Conservation (phyloP, 164 flowering plant species). For the Vitis rupestris region DNA sequence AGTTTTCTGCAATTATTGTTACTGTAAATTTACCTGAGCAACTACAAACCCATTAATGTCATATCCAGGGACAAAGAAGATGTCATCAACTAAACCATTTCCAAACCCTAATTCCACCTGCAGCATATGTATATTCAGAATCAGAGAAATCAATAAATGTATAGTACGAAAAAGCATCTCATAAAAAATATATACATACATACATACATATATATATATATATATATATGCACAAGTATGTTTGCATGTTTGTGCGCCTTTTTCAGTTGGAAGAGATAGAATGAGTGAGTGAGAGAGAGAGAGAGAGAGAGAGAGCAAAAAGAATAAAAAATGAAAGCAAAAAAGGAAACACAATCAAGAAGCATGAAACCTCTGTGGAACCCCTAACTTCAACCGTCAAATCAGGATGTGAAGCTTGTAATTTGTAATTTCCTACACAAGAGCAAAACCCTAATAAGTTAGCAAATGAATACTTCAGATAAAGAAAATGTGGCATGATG, state of each 20-base stretch:
- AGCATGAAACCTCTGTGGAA: slow-evolving; percentile 70
- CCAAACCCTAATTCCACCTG: slow-evolving; percentile 93
- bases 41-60: slow-evolving; percentile 82
- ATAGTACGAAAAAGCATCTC: not conserved
- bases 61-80: slow-evolving; percentile 87
- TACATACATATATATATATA: too few relatives aligned
- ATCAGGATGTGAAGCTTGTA: slow-evolving; percentile 76
- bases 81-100: slow-evolving; percentile 68
- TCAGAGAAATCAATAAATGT: not conserved
- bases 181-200: not conserved
- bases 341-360: not conserved
- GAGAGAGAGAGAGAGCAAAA: not conserved
- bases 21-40: slow-evolving; percentile 75
- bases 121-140: slow-evolving; percentile 18
- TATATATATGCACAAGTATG: too few relatives aligned
- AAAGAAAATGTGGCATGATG: not conserved
- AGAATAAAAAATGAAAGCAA: not conserved
- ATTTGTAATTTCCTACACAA: slow-evolving; percentile 66
- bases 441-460: too few relatives aligned
- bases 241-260: too few relatives aligned
- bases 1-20: not conserved
- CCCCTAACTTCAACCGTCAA: slow-evolving; percentile 70
- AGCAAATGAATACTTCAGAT: too few relatives aligned
- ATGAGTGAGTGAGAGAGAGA: not conserved
- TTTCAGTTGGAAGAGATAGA: not conserved